Evolutionary conservation across 2,329 filamentous ascomycete species (phyloP).

Genomic region (Nigrospora sphaerica): DNA sequence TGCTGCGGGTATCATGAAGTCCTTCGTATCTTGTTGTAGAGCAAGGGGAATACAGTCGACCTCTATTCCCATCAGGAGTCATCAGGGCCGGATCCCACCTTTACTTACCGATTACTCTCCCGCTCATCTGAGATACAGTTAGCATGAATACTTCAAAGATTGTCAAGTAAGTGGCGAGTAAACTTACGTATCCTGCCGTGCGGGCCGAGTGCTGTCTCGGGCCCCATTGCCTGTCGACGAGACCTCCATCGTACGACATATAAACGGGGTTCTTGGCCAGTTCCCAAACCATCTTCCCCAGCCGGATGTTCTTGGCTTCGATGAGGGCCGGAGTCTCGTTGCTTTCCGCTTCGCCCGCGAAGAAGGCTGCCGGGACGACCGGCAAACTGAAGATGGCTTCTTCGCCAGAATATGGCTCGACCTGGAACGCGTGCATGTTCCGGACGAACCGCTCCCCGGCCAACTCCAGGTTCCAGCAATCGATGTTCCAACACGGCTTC

Average conservation of each 20-base stretch:
- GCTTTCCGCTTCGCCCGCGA: slow-evolving; percentile 26
- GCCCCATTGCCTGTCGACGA: slow-evolving; percentile 22
- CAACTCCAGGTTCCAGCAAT: slow-evolving; percentile 35
- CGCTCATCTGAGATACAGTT: slow-evolving; percentile 19
- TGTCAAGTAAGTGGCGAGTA: too few relatives aligned
- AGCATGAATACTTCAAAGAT: not conserved
- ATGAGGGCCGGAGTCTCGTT: slow-evolving; percentile 18
- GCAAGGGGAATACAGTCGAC: too few relatives aligned
- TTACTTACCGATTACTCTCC: slow-evolving; percentile 23
- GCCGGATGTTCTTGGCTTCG: slow-evolving; percentile 27
- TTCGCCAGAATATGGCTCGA: slow-evolving; percentile 34
- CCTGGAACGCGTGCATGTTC: slow-evolving; percentile 25
- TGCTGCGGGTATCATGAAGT: too few relatives aligned
- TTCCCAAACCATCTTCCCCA: slow-evolving; percentile 40
- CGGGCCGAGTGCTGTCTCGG: slow-evolving; percentile 12
- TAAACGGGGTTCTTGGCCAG: slow-evolving; percentile 36
- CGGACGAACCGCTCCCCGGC: slow-evolving; percentile 25
- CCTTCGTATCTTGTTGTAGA: too few relatives aligned
- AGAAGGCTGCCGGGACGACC: slow-evolving; percentile 35
- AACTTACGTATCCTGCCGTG: slow-evolving; percentile 14
- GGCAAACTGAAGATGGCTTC: slow-evolving; percentile 32
- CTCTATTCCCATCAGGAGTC: too few relatives aligned
- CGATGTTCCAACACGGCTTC: slow-evolving; percentile 14
- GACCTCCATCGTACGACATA: slow-evolving; percentile 36
- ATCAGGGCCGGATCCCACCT: too few relatives aligned